Evolutionary conservation across 1,139 yeast genomes (phyloP).

Genomic region (Blastobotrys arbuscula): DNA sequence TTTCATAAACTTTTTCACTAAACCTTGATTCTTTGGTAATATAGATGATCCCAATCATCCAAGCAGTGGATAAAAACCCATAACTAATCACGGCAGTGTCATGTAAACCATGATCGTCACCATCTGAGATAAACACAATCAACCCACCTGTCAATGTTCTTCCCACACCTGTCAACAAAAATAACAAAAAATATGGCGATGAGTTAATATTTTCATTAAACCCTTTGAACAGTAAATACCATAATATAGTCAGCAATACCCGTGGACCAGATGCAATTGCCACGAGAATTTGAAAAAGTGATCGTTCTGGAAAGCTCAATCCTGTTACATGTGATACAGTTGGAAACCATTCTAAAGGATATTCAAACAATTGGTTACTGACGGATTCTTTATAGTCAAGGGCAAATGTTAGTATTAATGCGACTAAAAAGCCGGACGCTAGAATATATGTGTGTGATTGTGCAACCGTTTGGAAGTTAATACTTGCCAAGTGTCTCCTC

Average conservation of each 20-base stretch:
- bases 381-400: constrained; percentile 84
- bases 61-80: constrained; percentile 81
- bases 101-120: constrained; percentile 95
- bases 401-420: constrained; percentile 62
- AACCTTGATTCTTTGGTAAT: constrained; percentile 1
- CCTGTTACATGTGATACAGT: constrained; percentile 95
- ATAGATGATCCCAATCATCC: constrained; percentile 49
- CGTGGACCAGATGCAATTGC: constrained; percentile 58
- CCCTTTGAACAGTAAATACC: constrained; percentile 40
- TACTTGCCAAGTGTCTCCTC: constrained; percentile 4
- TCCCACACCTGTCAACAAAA: constrained; percentile 47
- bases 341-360: constrained; percentile 96
- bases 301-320: constrained; percentile 91
- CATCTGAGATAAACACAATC: constrained; percentile 93
- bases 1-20: not conserved
- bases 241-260: constrained; percentile 60
- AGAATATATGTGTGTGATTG: constrained; percentile 44
- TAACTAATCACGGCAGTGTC: constrained; percentile 91
- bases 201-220: not conserved
- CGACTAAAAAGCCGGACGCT: constrained; percentile 56
- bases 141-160: constrained; percentile 96
- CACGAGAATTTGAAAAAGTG: constrained; percentile 75
- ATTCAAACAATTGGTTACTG: constrained; percentile 72
- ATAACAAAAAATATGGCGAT: not conserved
- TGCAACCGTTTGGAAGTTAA: constrained; percentile 63